Conservation (phyloP, 805 yeast genomes). For the Saturnispora sekii region DNA sequence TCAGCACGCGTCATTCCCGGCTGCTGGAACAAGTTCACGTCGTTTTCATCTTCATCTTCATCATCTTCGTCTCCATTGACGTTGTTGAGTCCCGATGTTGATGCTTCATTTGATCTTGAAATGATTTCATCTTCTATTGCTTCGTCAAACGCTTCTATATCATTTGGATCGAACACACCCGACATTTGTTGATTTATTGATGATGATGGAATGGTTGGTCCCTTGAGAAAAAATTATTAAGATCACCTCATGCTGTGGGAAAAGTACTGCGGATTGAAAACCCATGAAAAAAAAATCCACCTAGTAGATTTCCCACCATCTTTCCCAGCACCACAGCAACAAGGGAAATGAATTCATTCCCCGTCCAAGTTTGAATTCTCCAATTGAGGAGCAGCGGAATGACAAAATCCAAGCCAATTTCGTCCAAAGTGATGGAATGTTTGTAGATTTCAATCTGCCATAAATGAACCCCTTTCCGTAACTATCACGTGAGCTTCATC, state of each 20-base stretch:
- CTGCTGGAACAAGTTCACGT: constrained; percentile 21
- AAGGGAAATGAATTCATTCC: no score
- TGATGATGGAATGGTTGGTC: neutral
- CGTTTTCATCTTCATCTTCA: neutral
- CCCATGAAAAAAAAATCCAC: no score
- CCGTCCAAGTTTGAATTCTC: no score
- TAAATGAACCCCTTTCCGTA: no score
- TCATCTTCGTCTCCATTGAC: neutral
- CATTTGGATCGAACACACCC: neutral
- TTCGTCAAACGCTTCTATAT: constrained; percentile 1
- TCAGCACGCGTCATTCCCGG: constrained; percentile 71
- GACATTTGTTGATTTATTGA: neutral
- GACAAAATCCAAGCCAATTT: no score
- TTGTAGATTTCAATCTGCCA: no score
- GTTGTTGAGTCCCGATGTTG: neutral
- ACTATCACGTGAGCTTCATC: no score
- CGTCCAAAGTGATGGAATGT: no score
- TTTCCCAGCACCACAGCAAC: no score
- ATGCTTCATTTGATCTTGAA: constrained; percentile 3
- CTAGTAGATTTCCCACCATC: no score
- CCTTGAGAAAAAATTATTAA: neutral
- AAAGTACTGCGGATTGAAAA: neutral
- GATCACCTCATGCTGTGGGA: neutral
- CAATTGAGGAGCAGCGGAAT: no score
- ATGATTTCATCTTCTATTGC: neutral